Evolutionary conservation across 306 rosid genomes (phyloP), one percentile per base, ranked within the genome.

Genomic region (Erythrophleum fordii): DNA sequence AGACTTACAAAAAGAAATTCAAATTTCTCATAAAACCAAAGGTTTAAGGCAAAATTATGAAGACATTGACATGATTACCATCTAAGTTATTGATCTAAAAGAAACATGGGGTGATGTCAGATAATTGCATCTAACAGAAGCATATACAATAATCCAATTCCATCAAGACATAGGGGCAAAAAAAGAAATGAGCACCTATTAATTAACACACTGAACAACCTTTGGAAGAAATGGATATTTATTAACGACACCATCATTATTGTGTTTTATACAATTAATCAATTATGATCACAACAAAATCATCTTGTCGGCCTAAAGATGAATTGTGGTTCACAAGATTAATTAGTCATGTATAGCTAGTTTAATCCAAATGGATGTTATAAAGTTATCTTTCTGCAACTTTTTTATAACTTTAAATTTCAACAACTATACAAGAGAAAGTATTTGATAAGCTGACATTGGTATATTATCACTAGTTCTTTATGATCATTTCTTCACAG

Each of bases 401-500:
- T 13, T 44, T 72, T 48, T 52, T 17, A 65, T 16, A 84, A 71
- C 58, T 51, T 48, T 48, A 41, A 53, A 31, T 20, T 31, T 52
- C 51, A 60, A 81, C 55, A 42, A 61, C 78, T 8, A 23, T 34
- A 55, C 35, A 44, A 78, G 29, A 73, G 35, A 82, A 20, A 73
- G 26, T 49, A 26, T 55, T 58, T 52, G 11, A 49, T 20, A 37
- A 64, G 42, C 23, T 11, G 17, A 53, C 28, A 64, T 44, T 17
- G 74, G 59, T 5, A 52, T 61, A 77, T 60, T 18, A 41, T 51
- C 68, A 65, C 62, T 58, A 62, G 56, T 42, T 68, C 41, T 51
- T 28, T 56, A 34, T 44, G 73, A 62, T 25, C 23, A 20, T 52
- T 80, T 75, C 69, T 64, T 4, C 23, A 75, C 4, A 31, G 22